Evolutionary conservation across 2,329 filamentous ascomycete species (phyloP), one percentile per base, ranked within the genome.

Genomic region (Talaromyces sp.): DNA sequence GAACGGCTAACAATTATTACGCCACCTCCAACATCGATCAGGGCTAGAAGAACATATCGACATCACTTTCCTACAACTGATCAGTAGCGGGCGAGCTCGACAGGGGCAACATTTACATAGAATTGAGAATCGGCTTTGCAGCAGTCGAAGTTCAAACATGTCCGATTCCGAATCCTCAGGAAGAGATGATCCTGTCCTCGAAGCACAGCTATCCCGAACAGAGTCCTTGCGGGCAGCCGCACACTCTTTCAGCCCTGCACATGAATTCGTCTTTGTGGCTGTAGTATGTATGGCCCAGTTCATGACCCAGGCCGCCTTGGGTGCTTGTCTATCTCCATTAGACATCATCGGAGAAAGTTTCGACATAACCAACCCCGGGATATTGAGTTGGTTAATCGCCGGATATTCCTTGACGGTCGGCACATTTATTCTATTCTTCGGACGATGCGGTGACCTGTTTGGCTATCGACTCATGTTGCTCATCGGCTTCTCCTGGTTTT

Each of bases 301-400:
- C 68, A 77, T 82, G 67, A 83, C 82, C 36, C 80, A 84, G 68
- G 78, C 79, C 0, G 80, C 79, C n/a, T 77, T 86, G 3, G 80
- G 78, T 2, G 78, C 82, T 67, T 78, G 78, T 2, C 73, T 88
- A 34, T 77, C 83, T 7, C 81, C 84, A 8, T 74, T 85, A 0
- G 76, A 75, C 59, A 78, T 82, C 38, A 83, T 87, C 61, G 83
- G 81, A 19, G 68, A 72, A 13, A 79, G 75, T 56, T 86, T 86
- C 67, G 75, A 76, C 17, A 74, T 82, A 54, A 76, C 71, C 3
- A 77, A 80, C 13, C 73, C 76, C 0, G 81, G 80, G 8, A 73
- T 81, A n/a, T 75, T 86, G 15, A 81, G 80, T 56, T 88, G 86
- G 85, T 81, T 84, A 56, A 79, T 85, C 11, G 85, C 85, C 0